Base-by-base conservation (phyloP, 331 rosid genomes). In the Spiraea crenata region DNA sequence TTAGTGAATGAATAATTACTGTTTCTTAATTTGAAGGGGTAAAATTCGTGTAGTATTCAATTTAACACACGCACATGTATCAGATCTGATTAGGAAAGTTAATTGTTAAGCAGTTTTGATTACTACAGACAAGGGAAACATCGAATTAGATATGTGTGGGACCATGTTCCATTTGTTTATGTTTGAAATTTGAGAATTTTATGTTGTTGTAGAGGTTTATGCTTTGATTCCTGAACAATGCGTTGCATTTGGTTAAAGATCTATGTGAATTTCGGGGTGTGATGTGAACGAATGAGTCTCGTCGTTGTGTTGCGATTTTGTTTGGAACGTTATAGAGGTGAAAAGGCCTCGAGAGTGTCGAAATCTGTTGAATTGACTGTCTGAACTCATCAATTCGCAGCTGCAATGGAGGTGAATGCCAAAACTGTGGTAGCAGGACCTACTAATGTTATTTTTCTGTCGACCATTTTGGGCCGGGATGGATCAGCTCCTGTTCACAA, bases 401-500 rank as follows among this genome's bases (percentile, higher is more conserved):
- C 83, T 76, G 64, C 76, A 80, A 95, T 91, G 97, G 99, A 89
- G 90, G 86, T 81, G 76, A 81, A 71, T 88, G 93, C 93, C 20
- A 89, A 95, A 81, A 76, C 90, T 75, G 62, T 77, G 88, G 88
- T 82, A 35, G 84, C 92, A 31, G 91, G 81, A 78, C 91, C 91
- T 72, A 89, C 95, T 66, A 95, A 91, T 60, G 96, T 91, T 78
- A 88, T 95, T 76, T 95, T 74, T 73, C 91, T 91, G 87, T 91
- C 99, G 9, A 91, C 88, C 66, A 95, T 95, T 69, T 84, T 95
- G 91, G 96, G 93, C 77, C 75, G 64, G 56, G 99, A 95, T 41
- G 91, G 86, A 80, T 73, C 77, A 0, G 57, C 57, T 74, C 68
- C 93, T 45, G 87, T 81, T 67, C 99, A 91, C 88, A 89, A 85